phyloP scores from a whole-genome alignment of 176 grass and related monocot species.

The Phragmites australis region DNA sequence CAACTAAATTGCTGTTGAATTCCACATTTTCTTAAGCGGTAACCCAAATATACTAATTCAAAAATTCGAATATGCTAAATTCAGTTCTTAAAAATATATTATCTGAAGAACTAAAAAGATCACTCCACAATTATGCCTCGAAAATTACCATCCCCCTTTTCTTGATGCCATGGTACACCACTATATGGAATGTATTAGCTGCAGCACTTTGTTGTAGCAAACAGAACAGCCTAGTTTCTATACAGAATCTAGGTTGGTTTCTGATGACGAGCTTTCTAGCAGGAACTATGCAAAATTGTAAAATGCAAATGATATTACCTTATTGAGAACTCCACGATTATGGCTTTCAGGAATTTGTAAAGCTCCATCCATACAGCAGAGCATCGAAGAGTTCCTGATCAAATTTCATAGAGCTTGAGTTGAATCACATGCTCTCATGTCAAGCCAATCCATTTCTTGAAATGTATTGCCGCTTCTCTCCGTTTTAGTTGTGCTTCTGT shows the following conservation, averaged over 20 bases:
- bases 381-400: constrained; percentile 43
- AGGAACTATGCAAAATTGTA: constrained; percentile 3
- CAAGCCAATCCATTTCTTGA: constrained; percentile 86
- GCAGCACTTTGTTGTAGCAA: constrained; percentile 6
- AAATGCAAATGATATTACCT: neutral
- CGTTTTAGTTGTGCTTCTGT: constrained; percentile 84
- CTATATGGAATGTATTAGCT: neutral
- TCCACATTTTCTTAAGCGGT: neutral
- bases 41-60: neutral
- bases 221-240: neutral
- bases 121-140: neutral
- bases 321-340: constrained; percentile 2
- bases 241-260: constrained; percentile 21
- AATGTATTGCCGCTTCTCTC: constrained; percentile 79
- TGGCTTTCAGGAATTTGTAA: neutral
- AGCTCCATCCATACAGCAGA: neutral
- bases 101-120: neutral
- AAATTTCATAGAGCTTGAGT: constrained; percentile 66
- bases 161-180: neutral
- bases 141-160: neutral
- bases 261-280: neutral
- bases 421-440: constrained; percentile 45
- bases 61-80: neutral
- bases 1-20: neutral
- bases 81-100: neutral